Evolutionary conservation across 306 rosid species (phyloP), one percentile per base, ranked within the genome.

Genomic region (Astragalus glycyphyllos): DNA sequence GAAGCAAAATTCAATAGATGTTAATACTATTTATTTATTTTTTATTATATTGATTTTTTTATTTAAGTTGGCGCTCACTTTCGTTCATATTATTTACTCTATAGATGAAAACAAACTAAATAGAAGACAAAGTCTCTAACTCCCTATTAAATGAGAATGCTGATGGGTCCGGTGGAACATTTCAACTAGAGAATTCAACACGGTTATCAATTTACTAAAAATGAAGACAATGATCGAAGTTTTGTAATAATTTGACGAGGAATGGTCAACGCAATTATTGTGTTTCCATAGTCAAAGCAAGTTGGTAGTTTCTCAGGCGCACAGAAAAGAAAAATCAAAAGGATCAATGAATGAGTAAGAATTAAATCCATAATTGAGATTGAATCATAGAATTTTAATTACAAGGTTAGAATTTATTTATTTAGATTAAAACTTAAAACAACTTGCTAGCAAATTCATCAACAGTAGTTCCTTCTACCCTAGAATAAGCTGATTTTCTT

Each of bases 401-500:
- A 53, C 32, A 44, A 77, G 69, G 54, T 75, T 53, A 7, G 38
- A 68, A 68, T 0, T 16, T 1, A 53, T 1, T 14, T 49, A 16
- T 5, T 13, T 41, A 9, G 12, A 49, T 4, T 8, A 11, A 12
- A 47, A 10, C 16, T 72, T 35, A 84, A 42, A 88, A 88, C 4
- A 91, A 85, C 14, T 88, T 91, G 84, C 92, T 85, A 2, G 89
- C 97, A n/a, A 91, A 84, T 80, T 92, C 97, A 49, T 89, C 92
- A 0, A 79, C 32, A 6, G 71, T 0, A 16, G 73, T 67, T 37
- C 89, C 97, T 8, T 82, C 82, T 3, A 13, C 7, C 2, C 90
- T 80, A 35, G 82, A 86, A 37, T 81, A 86, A 68, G 88, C 87
- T 1, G 96, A 84, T 69, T 89, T 89, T 7, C 15, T 66, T 0